These are phyloP conservation scores for Fusarium sp. DNA, from an alignment of 2,329 filamentous ascomycete genomes.

Conservation along the genomic window DNA sequence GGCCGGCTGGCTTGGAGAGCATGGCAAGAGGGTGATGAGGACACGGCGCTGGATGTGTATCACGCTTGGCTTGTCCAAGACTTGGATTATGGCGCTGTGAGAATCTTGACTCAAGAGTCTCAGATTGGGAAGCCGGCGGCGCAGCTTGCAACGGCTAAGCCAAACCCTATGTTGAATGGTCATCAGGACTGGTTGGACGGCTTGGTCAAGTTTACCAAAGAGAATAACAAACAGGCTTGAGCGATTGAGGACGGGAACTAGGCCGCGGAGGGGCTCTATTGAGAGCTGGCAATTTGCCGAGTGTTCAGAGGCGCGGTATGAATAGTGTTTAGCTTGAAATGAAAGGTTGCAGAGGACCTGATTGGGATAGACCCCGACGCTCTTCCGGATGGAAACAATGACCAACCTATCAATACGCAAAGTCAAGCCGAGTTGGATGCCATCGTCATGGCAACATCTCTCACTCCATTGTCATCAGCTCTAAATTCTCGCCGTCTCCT, in stretches of 20 bases:
- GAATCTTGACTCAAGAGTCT: constrained; percentile 45
- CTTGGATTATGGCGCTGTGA: constrained; percentile 39
- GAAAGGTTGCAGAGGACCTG: not conserved
- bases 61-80: constrained; percentile 46
- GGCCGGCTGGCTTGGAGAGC: constrained; percentile 43
- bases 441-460: too few relatives aligned
- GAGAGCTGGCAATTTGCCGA: not conserved
- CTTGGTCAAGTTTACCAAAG: constrained; percentile 26
- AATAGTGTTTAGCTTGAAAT: not conserved
- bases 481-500: not conserved
- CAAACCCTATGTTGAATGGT: constrained; percentile 42
- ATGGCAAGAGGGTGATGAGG: constrained; percentile 25
- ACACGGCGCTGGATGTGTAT: constrained; percentile 37
- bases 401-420: too few relatives aligned
- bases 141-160: constrained; percentile 32
- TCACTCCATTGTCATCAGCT: too few relatives aligned
- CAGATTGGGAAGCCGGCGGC: constrained; percentile 42
- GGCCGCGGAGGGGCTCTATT: not conserved
- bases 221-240: not conserved
- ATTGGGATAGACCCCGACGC: too few relatives aligned
- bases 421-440: too few relatives aligned
- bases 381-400: too few relatives aligned
- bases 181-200: constrained; percentile 46
- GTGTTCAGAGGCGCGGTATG: not conserved
- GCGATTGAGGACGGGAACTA: not conserved